Percentiles rank a stretch among this genome's conserved stretches.
Conservation (phyloP, 1,284 basidiomycete genomes). For the Lentinus polychrous region DNA sequence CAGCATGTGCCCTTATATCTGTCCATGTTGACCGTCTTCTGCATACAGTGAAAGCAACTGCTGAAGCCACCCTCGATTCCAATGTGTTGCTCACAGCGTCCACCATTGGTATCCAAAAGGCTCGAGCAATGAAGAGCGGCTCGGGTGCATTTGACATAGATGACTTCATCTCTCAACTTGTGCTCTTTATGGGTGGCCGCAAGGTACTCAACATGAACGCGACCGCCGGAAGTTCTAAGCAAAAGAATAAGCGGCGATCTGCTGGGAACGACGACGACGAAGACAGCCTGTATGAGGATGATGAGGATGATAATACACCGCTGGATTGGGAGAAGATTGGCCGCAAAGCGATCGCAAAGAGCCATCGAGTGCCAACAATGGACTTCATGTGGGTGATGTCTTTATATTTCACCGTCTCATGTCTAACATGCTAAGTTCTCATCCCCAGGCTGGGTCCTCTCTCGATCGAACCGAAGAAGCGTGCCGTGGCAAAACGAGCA, state of each 20-base stretch:
- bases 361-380: slow-evolving; percentile 63
- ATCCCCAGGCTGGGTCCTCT: slow-evolving; percentile 66
- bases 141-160: slow-evolving; percentile 78
- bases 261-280: slow-evolving; percentile 36
- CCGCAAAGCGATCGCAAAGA: slow-evolving; percentile 66
- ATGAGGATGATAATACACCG: slow-evolving; percentile 29
- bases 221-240: slow-evolving; percentile 10
- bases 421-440: neutral
- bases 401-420: neutral
- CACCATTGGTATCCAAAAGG: slow-evolving; percentile 68
- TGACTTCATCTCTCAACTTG: slow-evolving; percentile 70
- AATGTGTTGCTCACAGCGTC: slow-evolving; percentile 65
- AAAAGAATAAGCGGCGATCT: too few species aligned
- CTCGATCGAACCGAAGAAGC: slow-evolving; percentile 70
- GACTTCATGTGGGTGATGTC: slow-evolving; percentile 65
- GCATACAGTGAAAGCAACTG: slow-evolving; percentile 63
- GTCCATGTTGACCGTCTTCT: neutral
- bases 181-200: slow-evolving; percentile 66
- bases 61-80: slow-evolving; percentile 78
- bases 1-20: neutral
- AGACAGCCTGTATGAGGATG: slow-evolving; percentile 38
- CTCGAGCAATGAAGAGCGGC: slow-evolving; percentile 80
- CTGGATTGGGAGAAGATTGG: slow-evolving; percentile 75
- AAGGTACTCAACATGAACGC: slow-evolving; percentile 26
- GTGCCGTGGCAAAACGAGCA: slow-evolving; percentile 49